phyloP scores from a whole-genome alignment of 2,329 filamentous ascomycete species.

The Fusarium annulatum region DNA sequence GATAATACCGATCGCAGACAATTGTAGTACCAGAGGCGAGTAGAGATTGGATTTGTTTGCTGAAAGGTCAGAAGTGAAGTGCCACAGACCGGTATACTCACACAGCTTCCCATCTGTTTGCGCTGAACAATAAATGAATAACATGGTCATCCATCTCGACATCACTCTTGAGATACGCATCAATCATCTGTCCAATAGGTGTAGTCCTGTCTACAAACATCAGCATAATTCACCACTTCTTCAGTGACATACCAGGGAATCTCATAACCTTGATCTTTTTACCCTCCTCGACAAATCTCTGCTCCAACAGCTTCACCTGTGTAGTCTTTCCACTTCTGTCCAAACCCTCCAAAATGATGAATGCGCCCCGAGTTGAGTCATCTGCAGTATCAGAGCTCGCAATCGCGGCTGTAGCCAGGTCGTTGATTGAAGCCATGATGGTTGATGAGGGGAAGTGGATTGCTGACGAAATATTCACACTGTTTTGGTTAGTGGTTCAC shows the following conservation, averaged over 20 bases:
- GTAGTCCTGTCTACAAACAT: slow-evolving; percentile 76
- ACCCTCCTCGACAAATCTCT: slow-evolving; percentile 62
- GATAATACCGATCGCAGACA: slow-evolving; percentile 93
- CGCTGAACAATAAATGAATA: slow-evolving; percentile 89
- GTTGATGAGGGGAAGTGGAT: slow-evolving; percentile 25
- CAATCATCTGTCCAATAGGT: slow-evolving; percentile 87
- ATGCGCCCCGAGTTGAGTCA: slow-evolving; percentile 62
- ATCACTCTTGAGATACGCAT: slow-evolving; percentile 79
- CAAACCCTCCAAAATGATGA: slow-evolving; percentile 88
- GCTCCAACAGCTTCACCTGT: slow-evolving; percentile 78
- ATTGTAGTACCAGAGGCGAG: slow-evolving; percentile 77
- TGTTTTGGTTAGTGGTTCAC: slow-evolving; percentile 31
- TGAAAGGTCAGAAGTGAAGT: slow-evolving; percentile 42
- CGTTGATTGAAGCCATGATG: slow-evolving; percentile 61
- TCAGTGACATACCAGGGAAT: slow-evolving; percentile 64
- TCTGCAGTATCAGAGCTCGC: slow-evolving; percentile 45
- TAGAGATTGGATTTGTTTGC: slow-evolving; percentile 62
- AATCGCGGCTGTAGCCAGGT: slow-evolving; percentile 61
- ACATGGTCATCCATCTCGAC: slow-evolving; percentile 85
- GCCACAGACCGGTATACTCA: slow-evolving; percentile 49
- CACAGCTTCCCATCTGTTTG: slow-evolving; percentile 86
- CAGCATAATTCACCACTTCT: background rate
- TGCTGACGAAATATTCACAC: slow-evolving; percentile 25
- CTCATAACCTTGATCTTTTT: slow-evolving; percentile 64
- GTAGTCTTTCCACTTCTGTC: slow-evolving; percentile 94